Evolutionary conservation across 768 basidiomycete genomes (phyloP).

Genomic region (Agrocybe praecox): DNA sequence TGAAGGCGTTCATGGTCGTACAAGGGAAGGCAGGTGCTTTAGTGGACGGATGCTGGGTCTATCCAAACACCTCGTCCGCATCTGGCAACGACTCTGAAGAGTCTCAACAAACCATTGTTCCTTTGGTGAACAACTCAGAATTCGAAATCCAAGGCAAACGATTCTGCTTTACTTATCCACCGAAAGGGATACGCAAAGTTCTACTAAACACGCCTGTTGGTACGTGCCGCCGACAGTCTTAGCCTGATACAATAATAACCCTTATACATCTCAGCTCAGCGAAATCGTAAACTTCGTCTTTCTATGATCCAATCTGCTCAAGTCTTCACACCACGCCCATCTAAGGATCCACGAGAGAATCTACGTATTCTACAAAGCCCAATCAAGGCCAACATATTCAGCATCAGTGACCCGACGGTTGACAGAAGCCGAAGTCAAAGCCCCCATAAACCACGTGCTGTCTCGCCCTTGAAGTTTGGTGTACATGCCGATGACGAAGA

Average conservation of each 20-base stretch:
- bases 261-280: slow-evolving; percentile 6
- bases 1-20: slow-evolving; percentile 69
- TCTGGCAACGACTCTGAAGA: slow-evolving; percentile 4
- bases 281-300: slow-evolving; percentile 57
- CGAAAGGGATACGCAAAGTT: slow-evolving; percentile 64
- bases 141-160: slow-evolving; percentile 70
- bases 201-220: slow-evolving; percentile 53
- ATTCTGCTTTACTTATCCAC: slow-evolving; percentile 76
- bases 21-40: slow-evolving; percentile 57
- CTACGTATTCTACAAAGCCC: slow-evolving; percentile 66
- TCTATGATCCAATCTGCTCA: slow-evolving; percentile 78
- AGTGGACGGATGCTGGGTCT: slow-evolving; percentile 66
- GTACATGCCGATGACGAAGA: slow-evolving; percentile 6
- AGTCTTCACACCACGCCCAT: slow-evolving; percentile 70
- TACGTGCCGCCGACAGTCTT: slow-evolving; percentile 19
- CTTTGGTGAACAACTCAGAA: slow-evolving; percentile 64
- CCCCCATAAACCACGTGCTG: slow-evolving; percentile 26
- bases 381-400: slow-evolving; percentile 38
- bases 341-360: slow-evolving; percentile 61
- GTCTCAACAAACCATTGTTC: slow-evolving; percentile 52
- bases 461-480: slow-evolving; percentile 25
- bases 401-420: not conserved
- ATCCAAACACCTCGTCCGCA: slow-evolving; percentile 35
- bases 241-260: not conserved
- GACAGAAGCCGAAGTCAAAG: slow-evolving; percentile 19